phyloP scores from a whole-genome alignment of 352 stramenopile species.

The Phytophthora fragariaefolia region DNA sequence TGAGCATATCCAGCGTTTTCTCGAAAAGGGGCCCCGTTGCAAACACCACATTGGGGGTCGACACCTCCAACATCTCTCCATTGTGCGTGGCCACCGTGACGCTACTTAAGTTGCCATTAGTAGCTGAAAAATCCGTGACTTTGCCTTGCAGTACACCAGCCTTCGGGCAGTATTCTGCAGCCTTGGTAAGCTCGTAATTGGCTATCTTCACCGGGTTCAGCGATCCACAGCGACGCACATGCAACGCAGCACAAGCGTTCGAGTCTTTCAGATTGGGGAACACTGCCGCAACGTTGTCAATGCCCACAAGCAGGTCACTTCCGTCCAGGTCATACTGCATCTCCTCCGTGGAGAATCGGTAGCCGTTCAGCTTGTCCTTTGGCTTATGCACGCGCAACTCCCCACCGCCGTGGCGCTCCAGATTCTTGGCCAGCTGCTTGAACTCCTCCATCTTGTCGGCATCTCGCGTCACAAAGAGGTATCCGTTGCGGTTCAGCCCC shows the following conservation, averaged over 20 bases:
- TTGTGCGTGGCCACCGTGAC: conserved; percentile 59
- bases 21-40: conserved; percentile 75
- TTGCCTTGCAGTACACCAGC: conserved; percentile 63
- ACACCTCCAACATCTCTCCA: conserved; percentile 63
- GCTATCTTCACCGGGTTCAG: conserved; percentile 78
- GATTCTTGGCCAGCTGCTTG: conserved; percentile 48
- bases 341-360: conserved; percentile 51
- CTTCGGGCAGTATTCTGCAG: conserved; percentile 64
- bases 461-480: conserved; percentile 76
- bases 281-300: conserved; percentile 57
- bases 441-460: conserved; percentile 56
- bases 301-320: conserved; percentile 69
- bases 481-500: conserved; percentile 81
- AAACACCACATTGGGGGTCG: conserved; percentile 73
- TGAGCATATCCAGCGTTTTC: conserved; percentile 67
- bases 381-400: conserved; percentile 55
- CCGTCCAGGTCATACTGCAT: conserved; percentile 72
- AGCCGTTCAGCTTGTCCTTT: conserved; percentile 43
- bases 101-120: conserved; percentile 55
- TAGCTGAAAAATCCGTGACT: conserved; percentile 64
- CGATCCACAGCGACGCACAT: conserved; percentile 75
- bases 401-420: conserved; percentile 62
- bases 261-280: conserved; percentile 73
- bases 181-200: conserved; percentile 72
- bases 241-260: conserved; percentile 59